phyloP scores from a whole-genome alignment of 2,329 filamentous ascomycete genomes.

The Colletotrichum eleusines region DNA sequence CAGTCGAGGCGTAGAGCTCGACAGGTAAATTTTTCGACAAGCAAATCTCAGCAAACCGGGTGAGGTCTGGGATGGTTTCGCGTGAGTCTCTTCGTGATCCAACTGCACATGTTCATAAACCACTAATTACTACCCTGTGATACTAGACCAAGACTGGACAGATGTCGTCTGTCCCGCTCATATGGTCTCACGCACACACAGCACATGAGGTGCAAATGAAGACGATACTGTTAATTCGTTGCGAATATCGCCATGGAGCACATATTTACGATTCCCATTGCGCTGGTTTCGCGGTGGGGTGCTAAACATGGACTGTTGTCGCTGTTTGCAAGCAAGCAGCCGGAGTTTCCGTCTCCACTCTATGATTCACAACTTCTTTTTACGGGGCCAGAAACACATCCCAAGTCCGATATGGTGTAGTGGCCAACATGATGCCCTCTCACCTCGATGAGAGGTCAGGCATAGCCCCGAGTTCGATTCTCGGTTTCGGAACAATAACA shows the following conservation, averaged over 20 bases:
- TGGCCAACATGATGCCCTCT: constrained; percentile 23
- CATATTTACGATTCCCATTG: too few relatives aligned
- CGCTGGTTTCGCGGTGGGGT: background rate
- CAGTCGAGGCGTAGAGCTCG: background rate
- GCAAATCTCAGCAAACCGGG: background rate
- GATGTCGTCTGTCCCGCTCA: too few relatives aligned
- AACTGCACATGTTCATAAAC: too few relatives aligned
- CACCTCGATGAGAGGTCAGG: constrained; percentile 1
- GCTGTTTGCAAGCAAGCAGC: background rate
- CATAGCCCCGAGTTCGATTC: constrained; percentile 8
- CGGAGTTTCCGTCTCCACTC: background rate
- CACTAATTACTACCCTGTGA: too few relatives aligned
- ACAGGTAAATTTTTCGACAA: too few relatives aligned
- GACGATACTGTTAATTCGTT: too few relatives aligned
- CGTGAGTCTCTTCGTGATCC: too few relatives aligned
- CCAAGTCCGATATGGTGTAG: constrained; percentile 12
- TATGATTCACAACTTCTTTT: constrained; percentile 35
- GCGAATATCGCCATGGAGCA: too few relatives aligned
- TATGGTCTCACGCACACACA: too few relatives aligned
- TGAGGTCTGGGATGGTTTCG: background rate
- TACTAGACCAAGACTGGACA: too few relatives aligned
- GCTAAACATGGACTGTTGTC: background rate
- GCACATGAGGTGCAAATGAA: too few relatives aligned
- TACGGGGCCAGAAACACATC: constrained; percentile 33
- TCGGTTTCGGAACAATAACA: background rate